Conservation (phyloP, 2,329 filamentous ascomycete genomes). For the Cryphonectria japonica region DNA sequence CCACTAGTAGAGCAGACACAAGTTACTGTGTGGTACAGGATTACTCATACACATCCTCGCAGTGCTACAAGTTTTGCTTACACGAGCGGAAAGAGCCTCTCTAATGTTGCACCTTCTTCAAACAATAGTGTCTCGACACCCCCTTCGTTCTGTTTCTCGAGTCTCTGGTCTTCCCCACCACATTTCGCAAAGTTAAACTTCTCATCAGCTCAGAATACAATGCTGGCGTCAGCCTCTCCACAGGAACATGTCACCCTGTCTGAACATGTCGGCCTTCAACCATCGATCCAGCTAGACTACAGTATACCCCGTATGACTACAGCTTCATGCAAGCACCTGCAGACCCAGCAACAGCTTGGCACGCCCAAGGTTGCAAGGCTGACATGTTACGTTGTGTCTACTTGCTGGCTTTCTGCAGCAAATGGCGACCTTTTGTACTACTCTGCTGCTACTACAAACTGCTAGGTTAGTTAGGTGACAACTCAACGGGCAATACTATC, state of each 20-base stretch:
- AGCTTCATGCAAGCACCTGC: background rate
- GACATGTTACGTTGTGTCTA: constrained; percentile 10
- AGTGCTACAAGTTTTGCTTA: no score
- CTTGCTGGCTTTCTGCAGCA: background rate
- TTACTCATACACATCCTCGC: background rate
- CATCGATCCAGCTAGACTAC: background rate
- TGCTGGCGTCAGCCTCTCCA: background rate
- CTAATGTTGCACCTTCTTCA: no score
- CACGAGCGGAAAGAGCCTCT: no score
- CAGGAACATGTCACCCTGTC: background rate
- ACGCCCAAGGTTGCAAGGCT: background rate
- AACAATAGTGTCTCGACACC: background rate
- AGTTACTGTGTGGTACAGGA: background rate
- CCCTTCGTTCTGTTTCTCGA: no score
- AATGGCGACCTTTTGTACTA: background rate
- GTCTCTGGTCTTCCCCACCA: no score
- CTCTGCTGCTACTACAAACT: background rate
- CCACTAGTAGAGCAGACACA: no score
- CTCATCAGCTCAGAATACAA: background rate
- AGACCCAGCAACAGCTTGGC: background rate
- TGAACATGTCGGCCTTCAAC: no score
- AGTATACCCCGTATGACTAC: background rate
- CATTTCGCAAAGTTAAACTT: no score
- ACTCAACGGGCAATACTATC: background rate
- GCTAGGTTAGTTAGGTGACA: background rate